These are phyloP conservation scores for Fusarium papillatum DNA, from an alignment of 2,329 filamentous ascomycete genomes.

Conservation along the genomic window DNA sequence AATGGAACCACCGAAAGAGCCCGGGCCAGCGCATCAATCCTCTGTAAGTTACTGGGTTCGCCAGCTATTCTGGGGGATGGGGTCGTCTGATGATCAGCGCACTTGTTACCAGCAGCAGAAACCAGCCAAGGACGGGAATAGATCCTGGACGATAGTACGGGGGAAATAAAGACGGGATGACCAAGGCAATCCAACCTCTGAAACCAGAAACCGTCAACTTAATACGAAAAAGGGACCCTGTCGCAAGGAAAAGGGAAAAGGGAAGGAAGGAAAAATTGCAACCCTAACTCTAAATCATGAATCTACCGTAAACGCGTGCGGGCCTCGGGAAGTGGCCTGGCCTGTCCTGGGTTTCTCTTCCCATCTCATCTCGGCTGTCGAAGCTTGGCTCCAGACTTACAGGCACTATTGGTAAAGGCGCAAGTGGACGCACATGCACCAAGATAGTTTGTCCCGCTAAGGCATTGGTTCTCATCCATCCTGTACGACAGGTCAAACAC, in stretches of 20 bases:
- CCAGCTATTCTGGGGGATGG: slow-evolving; percentile 1
- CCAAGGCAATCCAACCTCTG: slow-evolving; percentile 4
- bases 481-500: background rate
- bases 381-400: slow-evolving; percentile 34
- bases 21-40: slow-evolving; percentile 4
- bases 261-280: slow-evolving; percentile 10
- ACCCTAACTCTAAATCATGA: slow-evolving; percentile 31
- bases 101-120: background rate
- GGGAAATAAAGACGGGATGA: slow-evolving; percentile 9
- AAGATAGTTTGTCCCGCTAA: slow-evolving; percentile 35
- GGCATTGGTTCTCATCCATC: slow-evolving; percentile 17
- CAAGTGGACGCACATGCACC: background rate
- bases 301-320: slow-evolving; percentile 11
- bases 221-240: slow-evolving; percentile 27
- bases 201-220: slow-evolving; percentile 13
- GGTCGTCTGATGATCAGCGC: slow-evolving; percentile 18
- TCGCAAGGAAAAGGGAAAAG: background rate
- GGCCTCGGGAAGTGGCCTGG: slow-evolving; percentile 1
- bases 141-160: slow-evolving; percentile 23
- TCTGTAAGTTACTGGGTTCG: slow-evolving; percentile 3
- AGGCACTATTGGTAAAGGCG: slow-evolving; percentile 5
- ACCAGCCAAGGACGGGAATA: background rate
- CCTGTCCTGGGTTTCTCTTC: background rate
- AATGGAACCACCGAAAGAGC: slow-evolving; percentile 20
- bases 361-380: slow-evolving; percentile 42